A percentile compares a stretch with the other conserved stretches of the same genome.
phyloP scores from a whole-genome alignment of 352 stramenopile species.

The Phytophthora ramorum region DNA sequence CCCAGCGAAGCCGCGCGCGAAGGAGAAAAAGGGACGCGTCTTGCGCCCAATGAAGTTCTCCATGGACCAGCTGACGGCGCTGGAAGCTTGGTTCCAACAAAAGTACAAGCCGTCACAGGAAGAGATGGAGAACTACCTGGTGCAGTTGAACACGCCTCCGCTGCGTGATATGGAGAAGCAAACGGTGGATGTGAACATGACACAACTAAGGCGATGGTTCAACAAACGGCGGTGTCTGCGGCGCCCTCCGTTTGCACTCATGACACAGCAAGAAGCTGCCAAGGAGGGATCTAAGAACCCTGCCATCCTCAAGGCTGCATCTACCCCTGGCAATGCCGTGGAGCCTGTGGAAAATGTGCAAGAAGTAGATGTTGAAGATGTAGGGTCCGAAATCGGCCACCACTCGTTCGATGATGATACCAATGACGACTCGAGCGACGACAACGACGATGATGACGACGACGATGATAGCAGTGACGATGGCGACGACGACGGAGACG shows the following conservation, averaged over 20 bases:
- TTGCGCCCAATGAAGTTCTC: conserved; percentile 88
- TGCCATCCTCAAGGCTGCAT: conserved; percentile 41
- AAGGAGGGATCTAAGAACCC: conserved; percentile 66
- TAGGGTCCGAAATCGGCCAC: conserved; percentile 39
- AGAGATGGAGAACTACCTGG: conserved; percentile 84
- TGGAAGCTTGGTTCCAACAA: conserved; percentile 87
- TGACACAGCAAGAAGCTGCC: conserved; percentile 74
- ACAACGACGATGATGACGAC: conserved; percentile 55
- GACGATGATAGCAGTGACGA: conserved; percentile 47
- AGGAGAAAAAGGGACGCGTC: conserved; percentile 75
- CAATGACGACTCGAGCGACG: conserved; percentile 57
- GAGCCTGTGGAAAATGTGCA: conserved; percentile 38
- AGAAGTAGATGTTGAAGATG: conserved; percentile 36
- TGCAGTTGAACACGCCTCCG: conserved; percentile 68
- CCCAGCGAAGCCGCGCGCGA: conserved; percentile 42
- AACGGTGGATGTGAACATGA: conserved; percentile 86
- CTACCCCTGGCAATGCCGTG: conserved; percentile 25
- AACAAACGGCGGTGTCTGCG: conserved; percentile 88
- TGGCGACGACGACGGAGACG: conserved; percentile 36
- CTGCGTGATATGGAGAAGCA: conserved; percentile 80
- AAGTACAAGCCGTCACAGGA: conserved; percentile 86
- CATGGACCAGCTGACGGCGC: conserved; percentile 80
- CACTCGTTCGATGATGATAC: conserved; percentile 50
- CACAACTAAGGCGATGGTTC: conserved; percentile 84
- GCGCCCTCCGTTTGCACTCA: conserved; percentile 82